These are phyloP conservation scores for Hemileccinum impolitum DNA, from an alignment of 768 basidiomycete species.

Conservation along the genomic window DNA sequence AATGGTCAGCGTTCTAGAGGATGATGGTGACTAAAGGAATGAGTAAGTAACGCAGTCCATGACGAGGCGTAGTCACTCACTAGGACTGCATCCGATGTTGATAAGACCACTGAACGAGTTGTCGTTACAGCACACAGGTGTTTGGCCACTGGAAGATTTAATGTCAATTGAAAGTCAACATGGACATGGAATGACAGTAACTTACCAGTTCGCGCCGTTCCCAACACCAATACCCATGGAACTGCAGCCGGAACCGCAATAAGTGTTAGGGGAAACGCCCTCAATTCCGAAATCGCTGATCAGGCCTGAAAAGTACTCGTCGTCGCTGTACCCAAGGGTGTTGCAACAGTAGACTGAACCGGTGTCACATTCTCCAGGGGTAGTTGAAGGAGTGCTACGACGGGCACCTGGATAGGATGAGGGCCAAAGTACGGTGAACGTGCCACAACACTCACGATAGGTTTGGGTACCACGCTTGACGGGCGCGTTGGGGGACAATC, in stretches of 20 bases:
- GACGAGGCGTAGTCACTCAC: slow-evolving; percentile 18
- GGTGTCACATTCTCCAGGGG: slow-evolving; percentile 21
- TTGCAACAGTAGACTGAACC: slow-evolving; percentile 23
- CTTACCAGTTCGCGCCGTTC: slow-evolving; percentile 16
- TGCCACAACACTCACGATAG: slow-evolving; percentile 25
- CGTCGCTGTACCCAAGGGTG: neutral
- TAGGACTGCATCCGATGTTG: slow-evolving; percentile 37
- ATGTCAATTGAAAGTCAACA: neutral
- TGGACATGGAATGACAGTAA: neutral
- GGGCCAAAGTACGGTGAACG: neutral
- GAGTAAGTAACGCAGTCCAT: neutral
- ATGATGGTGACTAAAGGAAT: slow-evolving; percentile 13
- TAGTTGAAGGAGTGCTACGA: slow-evolving; percentile 34
- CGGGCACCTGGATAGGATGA: slow-evolving; percentile 33
- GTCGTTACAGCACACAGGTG: slow-evolving; percentile 41
- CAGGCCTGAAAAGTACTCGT: neutral
- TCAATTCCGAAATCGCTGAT: neutral
- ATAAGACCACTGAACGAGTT: slow-evolving; percentile 36
- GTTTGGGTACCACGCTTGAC: slow-evolving; percentile 31
- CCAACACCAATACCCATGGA: slow-evolving; percentile 27
- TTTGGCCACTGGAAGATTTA: slow-evolving; percentile 22
- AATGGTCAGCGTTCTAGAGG: slow-evolving; percentile 8
- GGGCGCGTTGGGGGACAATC: slow-evolving; percentile 49
- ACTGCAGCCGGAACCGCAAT: slow-evolving; percentile 32
- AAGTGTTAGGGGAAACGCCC: rapidly evolving